Conservation (phyloP, 352 stramenopile species). For the Phytophthora ohioensis region DNA sequence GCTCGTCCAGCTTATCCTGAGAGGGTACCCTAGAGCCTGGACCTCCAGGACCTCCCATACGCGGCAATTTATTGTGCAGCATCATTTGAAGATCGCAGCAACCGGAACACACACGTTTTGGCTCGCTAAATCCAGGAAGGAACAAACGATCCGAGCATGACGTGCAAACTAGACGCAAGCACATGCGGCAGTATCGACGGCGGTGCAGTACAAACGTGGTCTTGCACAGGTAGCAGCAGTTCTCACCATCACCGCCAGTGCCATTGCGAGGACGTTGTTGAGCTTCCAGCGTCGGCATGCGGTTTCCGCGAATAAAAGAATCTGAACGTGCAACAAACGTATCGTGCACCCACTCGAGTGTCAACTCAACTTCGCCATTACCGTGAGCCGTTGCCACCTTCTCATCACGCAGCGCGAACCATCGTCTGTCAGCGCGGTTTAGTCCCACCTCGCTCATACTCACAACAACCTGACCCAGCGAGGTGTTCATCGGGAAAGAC, state of each 20-base stretch:
- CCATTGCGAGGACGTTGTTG: constrained; percentile 29
- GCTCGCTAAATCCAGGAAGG: constrained; percentile 86
- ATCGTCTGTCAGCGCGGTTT: constrained; percentile 81
- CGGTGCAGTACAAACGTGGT: constrained; percentile 83
- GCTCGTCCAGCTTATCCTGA: constrained; percentile 72
- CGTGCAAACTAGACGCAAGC: constrained; percentile 81
- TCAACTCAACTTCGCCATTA: constrained; percentile 89
- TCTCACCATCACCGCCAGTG: constrained; percentile 43
- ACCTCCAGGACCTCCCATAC: constrained; percentile 46
- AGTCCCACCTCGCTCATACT: constrained; percentile 84
- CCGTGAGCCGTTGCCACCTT: constrained; percentile 65
- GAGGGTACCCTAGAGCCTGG: constrained; percentile 42
- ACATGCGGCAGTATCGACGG: constrained; percentile 88
- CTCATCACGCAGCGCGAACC: constrained; percentile 84
- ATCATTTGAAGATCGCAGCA: constrained; percentile 91
- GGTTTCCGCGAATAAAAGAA: constrained; percentile 83
- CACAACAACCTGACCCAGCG: constrained; percentile 76
- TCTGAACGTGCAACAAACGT: constrained; percentile 90
- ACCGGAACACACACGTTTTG: constrained; percentile 85
- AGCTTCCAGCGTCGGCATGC: constrained; percentile 49
- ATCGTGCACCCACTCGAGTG: constrained; percentile 91
- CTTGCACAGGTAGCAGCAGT: constrained; percentile 86
- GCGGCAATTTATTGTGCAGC: constrained; percentile 87
- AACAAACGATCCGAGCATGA: constrained; percentile 90
- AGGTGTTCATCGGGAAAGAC: constrained; percentile 79